Evolutionary conservation across 495 filamentous ascomycete genomes (phyloP).

Genomic region (Cladorrhinum samala): DNA sequence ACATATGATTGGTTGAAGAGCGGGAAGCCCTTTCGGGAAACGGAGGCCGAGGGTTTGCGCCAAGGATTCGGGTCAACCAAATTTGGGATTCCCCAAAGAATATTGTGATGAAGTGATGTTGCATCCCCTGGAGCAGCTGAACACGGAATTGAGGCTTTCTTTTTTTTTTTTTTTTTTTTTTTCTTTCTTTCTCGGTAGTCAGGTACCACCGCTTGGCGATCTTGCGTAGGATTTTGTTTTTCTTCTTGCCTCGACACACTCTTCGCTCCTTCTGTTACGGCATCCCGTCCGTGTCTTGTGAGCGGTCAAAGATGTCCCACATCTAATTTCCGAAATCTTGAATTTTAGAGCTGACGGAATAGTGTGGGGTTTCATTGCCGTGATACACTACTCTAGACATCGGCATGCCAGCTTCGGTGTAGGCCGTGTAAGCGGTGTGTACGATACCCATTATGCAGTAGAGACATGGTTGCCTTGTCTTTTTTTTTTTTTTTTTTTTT

Average conservation of each 20-base stretch:
- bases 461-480: neutral
- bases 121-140: neutral
- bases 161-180: conserved; percentile 1
- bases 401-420: neutral
- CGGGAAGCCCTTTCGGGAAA: conserved; percentile 2
- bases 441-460: neutral
- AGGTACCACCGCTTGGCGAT: neutral
- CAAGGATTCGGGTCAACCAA: neutral
- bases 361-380: neutral
- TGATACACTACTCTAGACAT: neutral
- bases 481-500: conserved; percentile 2
- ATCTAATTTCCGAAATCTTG: conserved; percentile 6
- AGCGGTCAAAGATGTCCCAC: neutral
- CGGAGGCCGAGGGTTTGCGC: conserved; percentile 3
- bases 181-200: neutral
- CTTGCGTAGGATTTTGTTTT: neutral
- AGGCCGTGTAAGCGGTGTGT: neutral
- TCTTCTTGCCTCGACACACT: neutral
- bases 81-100: too few species aligned
- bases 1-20: neutral
- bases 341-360: neutral
- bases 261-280: neutral
- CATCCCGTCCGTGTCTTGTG: conserved; percentile 2
- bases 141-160: conserved; percentile 2
- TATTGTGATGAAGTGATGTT: neutral